These are phyloP conservation scores for Phialophora verrucosa DNA, from an alignment of 2,329 filamentous ascomycete genomes.

Conservation along the genomic window DNA sequence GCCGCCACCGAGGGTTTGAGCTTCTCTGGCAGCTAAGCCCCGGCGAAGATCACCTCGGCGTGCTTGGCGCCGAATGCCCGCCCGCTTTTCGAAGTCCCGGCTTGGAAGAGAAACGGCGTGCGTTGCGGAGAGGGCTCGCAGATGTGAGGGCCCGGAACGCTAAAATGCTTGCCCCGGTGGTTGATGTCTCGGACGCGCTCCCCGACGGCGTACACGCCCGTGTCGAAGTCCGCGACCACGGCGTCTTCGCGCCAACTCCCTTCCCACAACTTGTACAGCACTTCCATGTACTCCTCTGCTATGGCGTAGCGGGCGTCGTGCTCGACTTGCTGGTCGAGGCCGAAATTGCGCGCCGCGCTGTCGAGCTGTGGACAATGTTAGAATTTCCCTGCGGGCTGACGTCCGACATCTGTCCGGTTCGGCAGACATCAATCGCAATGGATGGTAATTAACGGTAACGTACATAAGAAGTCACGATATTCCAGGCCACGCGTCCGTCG, in stretches of 20 bases:
- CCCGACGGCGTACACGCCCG: constrained; percentile 65
- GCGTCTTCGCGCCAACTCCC: constrained; percentile 54
- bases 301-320: constrained; percentile 58
- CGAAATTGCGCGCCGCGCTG: constrained; percentile 56
- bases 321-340: constrained; percentile 52
- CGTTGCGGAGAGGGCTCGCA: constrained; percentile 63
- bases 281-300: constrained; percentile 57
- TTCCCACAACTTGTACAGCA: constrained; percentile 59
- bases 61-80: constrained; percentile 63
- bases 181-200: constrained; percentile 67
- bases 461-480: constrained; percentile 57
- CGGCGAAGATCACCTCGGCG: constrained; percentile 66
- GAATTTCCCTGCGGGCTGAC: background rate
- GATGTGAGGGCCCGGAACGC: constrained; percentile 53
- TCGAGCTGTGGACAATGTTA: constrained; percentile 42
- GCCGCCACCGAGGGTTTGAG: constrained; percentile 58
- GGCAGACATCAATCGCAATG: background rate
- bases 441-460: background rate
- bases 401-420: background rate
- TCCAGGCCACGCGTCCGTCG: constrained; percentile 63
- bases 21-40: constrained; percentile 63
- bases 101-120: constrained; percentile 64
- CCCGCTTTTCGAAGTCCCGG: constrained; percentile 64
- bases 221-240: constrained; percentile 63
- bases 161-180: constrained; percentile 63